phyloP scores from a whole-genome alignment of 805 yeast genomes.

The Yamadazyma olivae region DNA sequence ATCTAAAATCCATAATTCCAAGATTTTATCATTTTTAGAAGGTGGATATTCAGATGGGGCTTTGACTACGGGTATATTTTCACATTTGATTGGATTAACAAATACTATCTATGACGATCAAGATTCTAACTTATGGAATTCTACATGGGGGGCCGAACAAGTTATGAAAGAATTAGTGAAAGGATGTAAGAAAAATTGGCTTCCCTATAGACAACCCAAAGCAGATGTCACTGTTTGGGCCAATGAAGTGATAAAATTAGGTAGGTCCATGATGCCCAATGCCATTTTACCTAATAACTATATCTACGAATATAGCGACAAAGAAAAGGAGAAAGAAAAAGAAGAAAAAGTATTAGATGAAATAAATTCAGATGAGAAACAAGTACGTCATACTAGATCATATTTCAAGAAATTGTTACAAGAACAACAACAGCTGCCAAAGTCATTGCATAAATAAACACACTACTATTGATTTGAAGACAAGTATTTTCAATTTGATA shows the following conservation, averaged over 20 bases:
- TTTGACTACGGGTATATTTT: conserved; percentile 70
- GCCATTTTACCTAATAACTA: conserved; percentile 38
- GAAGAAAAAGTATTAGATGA: conserved; percentile 22
- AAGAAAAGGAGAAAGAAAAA: conserved; percentile 11
- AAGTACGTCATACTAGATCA: conserved; percentile 39
- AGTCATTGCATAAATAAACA: not conserved
- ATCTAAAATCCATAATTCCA: conserved; percentile 62
- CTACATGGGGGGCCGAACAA: conserved; percentile 60
- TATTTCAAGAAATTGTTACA: conserved; percentile 25
- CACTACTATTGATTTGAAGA: too few species aligned
- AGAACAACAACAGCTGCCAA: conserved; percentile 3
- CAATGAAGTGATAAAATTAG: conserved; percentile 59
- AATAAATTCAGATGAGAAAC: conserved; percentile 22
- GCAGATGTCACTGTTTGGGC: conserved; percentile 58
- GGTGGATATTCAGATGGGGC: conserved; percentile 90
- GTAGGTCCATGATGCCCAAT: conserved; percentile 60
- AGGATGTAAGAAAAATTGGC: conserved; percentile 70
- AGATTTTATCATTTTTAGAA: conserved; percentile 66
- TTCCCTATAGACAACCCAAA: conserved; percentile 51
- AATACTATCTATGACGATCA: conserved; percentile 26
- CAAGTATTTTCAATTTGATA: too few species aligned
- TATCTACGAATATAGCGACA: conserved; percentile 25
- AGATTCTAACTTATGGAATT: conserved; percentile 47
- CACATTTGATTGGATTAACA: conserved; percentile 73
- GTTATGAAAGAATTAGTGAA: conserved; percentile 63